A percentile compares a stretch with the other conserved stretches of the same genome.
Evolutionary conservation across 129 eudicot genomes (phyloP).

Genomic region (Flaveria brownii): DNA sequence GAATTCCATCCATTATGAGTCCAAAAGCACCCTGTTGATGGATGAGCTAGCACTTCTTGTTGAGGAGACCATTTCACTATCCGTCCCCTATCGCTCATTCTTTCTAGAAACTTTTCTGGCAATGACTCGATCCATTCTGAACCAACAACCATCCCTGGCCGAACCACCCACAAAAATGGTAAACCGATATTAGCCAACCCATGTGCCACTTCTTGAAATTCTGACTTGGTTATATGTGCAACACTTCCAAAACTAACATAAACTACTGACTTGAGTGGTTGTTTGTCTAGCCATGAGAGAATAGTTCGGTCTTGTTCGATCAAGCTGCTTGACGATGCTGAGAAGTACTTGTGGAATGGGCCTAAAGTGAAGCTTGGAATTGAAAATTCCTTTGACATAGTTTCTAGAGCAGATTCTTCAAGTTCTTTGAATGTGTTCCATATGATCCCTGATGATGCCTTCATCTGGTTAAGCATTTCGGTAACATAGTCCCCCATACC

Average conservation of each 20-base stretch:
- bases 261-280: slow-evolving; percentile 42
- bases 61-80: slow-evolving; percentile 57
- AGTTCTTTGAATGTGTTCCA: slow-evolving; percentile 52
- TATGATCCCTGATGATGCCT: slow-evolving; percentile 40
- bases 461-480: slow-evolving; percentile 26
- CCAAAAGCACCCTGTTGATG: slow-evolving; percentile 42
- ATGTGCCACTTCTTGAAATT: slow-evolving; percentile 50
- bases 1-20: slow-evolving; percentile 63
- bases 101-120: slow-evolving; percentile 21
- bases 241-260: slow-evolving; percentile 64
- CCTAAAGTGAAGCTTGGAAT: slow-evolving; percentile 44
- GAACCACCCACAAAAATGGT: slow-evolving; percentile 51
- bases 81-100: slow-evolving; percentile 36
- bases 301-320: slow-evolving; percentile 35
- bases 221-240: slow-evolving; percentile 29
- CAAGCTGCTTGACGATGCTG: slow-evolving; percentile 33
- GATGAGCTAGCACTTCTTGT: slow-evolving; percentile 51
- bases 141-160: slow-evolving; percentile 43
- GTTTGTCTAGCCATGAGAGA: slow-evolving; percentile 48
- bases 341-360: slow-evolving; percentile 45
- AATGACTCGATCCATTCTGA: slow-evolving; percentile 26
- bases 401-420: slow-evolving; percentile 32
- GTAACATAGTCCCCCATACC: slow-evolving; percentile 4
- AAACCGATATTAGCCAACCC: slow-evolving; percentile 38
- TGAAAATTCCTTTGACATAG: slow-evolving; percentile 17